These are phyloP conservation scores for Coelastrella sp. DNA, from an alignment of 139 green algal genomes.

Conservation along the genomic window DNA sequence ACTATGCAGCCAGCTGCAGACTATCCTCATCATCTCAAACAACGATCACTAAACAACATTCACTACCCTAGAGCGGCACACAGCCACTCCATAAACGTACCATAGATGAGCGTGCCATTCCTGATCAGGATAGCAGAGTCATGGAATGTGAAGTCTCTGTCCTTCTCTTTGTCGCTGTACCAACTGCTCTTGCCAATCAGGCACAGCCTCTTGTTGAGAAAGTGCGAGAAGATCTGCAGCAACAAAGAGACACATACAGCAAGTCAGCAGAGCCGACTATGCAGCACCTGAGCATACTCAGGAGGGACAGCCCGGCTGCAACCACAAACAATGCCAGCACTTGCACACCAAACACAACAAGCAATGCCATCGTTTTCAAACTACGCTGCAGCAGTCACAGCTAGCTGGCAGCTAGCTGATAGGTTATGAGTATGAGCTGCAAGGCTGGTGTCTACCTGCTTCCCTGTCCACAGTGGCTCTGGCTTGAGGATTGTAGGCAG, in stretches of 20 bases:
- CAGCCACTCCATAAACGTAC: neutral
- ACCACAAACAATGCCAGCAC: too few species aligned
- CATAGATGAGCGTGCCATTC: conserved; percentile 68
- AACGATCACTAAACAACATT: too few species aligned
- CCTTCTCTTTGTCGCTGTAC: conserved; percentile 88
- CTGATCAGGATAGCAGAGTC: conserved; percentile 96
- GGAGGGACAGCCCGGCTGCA: too few species aligned
- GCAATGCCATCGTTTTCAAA: too few species aligned
- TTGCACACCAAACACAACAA: too few species aligned
- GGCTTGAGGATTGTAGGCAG: conserved; percentile 96
- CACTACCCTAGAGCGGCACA: neutral
- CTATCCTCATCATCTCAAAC: too few species aligned
- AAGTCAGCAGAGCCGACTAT: neutral
- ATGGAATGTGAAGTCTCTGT: conserved; percentile 83
- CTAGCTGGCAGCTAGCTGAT: too few species aligned
- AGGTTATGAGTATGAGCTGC: neutral
- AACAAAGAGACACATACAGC: neutral
- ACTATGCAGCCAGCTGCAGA: too few species aligned
- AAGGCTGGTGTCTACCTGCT: conserved; percentile 72
- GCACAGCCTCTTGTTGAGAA: conserved; percentile 91
- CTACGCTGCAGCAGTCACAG: neutral
- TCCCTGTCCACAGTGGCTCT: conserved; percentile 96
- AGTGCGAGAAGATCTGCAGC: conserved; percentile 78
- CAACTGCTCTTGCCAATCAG: conserved; percentile 84
- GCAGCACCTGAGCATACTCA: neutral